Base-by-base conservation (phyloP, 2,329 filamentous ascomycete species). In the Clonostachys rosea region DNA sequence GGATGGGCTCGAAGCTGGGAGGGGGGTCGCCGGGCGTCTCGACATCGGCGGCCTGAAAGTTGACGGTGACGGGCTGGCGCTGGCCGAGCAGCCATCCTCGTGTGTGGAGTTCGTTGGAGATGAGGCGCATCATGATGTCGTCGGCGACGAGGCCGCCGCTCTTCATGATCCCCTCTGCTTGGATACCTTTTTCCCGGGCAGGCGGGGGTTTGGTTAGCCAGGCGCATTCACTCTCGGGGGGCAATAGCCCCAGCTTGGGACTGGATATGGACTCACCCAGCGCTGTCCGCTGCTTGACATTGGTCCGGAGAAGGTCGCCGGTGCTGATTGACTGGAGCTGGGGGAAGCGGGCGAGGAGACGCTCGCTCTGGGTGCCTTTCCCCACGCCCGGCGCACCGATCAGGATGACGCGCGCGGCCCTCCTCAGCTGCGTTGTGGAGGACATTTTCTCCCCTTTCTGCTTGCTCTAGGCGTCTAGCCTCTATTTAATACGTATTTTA, bases 311-410 rank as follows among this genome's bases (percentile, higher is more conserved):
- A 14, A 99, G 74, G 67, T 99, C 92, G 51, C 94, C 94, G 5
- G 94, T 96, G 68, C 90, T 95, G 66, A 99, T 92, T 16, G 91
- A 86, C 46, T 89, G 87, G 42, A 99, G 76, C 61, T 96, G 88
- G 5, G 91, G 89, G 63, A 94, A 99, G 55, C 88, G 84, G 56
- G 84, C 75, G 56, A 97, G 84, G 52, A 99, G 76, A 51, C 94
- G 84, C 66, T 95, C 89, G 45, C 89, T 90, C 73, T 99, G 94
- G 4, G 94, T 99, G 52, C 92, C 94, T 68, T 99, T 99, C 52
- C 94, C 94, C 48, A 96, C 94, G 49, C 91, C 91, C n/a, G 94
- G 94, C 45, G 92, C 91, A 58, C 94, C 94, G 58, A 99, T 83
- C 56, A 99, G 83, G 62, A 99, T 97, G 53, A 97, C 86, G 52